A percentile compares a stretch with the other conserved stretches of the same genome.
Conservation (phyloP, 1,284 basidiomycete genomes). For the Jaminaea rosea region DNA sequence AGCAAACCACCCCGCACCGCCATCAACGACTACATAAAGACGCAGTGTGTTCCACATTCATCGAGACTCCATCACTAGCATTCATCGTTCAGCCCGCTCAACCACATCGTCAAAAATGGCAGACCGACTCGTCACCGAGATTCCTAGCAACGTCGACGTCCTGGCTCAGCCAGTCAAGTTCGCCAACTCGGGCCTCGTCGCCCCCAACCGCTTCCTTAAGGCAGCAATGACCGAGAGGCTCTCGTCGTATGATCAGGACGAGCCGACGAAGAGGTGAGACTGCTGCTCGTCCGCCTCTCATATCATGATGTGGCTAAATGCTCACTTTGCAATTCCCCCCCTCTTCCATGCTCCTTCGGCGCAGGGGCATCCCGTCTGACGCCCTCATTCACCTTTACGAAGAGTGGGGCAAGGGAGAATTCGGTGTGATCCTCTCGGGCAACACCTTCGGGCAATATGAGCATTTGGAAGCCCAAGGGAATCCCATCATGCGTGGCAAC, state of each 20-base stretch:
- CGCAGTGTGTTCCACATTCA: too few species aligned
- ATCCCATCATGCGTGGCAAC: constrained; percentile 19
- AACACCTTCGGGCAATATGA: constrained; percentile 22
- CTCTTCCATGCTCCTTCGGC: too few species aligned
- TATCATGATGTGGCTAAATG: too few species aligned
- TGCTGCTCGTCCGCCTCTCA: too few species aligned
- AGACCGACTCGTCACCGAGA: not conserved
- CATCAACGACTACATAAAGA: too few species aligned
- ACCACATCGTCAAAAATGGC: too few species aligned
- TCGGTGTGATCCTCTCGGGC: constrained; percentile 34
- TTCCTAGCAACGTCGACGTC: not conserved
- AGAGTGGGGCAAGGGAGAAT: constrained; percentile 34
- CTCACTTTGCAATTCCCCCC: too few species aligned
- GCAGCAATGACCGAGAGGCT: constrained; percentile 41
- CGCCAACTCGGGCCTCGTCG: constrained; percentile 5
- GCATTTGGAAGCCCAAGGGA: constrained; percentile 12
- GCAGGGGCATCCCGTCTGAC: constrained; percentile 28
- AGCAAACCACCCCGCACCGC: too few species aligned
- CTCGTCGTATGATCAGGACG: constrained; percentile 29
- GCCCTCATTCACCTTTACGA: constrained; percentile 37
- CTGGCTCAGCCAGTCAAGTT: constrained; percentile 4
- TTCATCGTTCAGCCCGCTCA: too few species aligned
- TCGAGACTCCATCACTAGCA: too few species aligned
- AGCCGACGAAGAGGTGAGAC: constrained; percentile 33
- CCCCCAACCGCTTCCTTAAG: constrained; percentile 15